phyloP scores from a whole-genome alignment of 495 filamentous ascomycete species.

The Aspergillus panamensis region DNA sequence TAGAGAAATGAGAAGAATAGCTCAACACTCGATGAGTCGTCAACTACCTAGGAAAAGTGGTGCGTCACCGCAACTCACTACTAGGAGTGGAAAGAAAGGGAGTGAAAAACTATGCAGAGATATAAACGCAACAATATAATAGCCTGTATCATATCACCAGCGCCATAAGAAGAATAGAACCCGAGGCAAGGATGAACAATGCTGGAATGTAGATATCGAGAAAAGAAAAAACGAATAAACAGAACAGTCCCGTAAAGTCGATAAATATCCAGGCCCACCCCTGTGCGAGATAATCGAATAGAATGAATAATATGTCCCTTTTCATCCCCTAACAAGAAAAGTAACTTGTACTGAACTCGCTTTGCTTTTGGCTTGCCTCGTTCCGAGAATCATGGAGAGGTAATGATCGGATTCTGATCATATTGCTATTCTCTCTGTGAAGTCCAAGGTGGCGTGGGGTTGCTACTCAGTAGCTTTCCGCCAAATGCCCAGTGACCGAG shows the following conservation, averaged over 20 bases:
- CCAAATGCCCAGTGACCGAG: slow-evolving; percentile 21
- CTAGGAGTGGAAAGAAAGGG: neutral
- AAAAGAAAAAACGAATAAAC: slow-evolving; percentile 17
- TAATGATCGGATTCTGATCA: neutral
- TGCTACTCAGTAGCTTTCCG: slow-evolving; percentile 8
- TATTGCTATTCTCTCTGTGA: neutral
- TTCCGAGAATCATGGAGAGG: neutral
- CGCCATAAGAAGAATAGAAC: slow-evolving; percentile 25
- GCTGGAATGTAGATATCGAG: slow-evolving; percentile 20
- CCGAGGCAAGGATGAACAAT: slow-evolving; percentile 20
- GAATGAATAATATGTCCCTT: slow-evolving; percentile 12
- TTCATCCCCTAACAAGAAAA: neutral
- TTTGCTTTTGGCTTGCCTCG: slow-evolving; percentile 7
- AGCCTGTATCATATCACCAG: slow-evolving; percentile 30
- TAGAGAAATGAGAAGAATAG: neutral
- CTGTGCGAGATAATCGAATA: slow-evolving; percentile 12
- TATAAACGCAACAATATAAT: slow-evolving; percentile 7
- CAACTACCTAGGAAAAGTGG: neutral
- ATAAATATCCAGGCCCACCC: slow-evolving; percentile 14
- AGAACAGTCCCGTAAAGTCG: slow-evolving; percentile 14
- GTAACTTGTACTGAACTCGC: slow-evolving; percentile 3
- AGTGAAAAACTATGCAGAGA: slow-evolving; percentile 18
- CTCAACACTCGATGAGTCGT: neutral
- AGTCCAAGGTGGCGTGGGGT: neutral
- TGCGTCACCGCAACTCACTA: slow-evolving; percentile 1